Base-by-base conservation (phyloP, 306 rosid species). In the Vigna angularis region DNA sequence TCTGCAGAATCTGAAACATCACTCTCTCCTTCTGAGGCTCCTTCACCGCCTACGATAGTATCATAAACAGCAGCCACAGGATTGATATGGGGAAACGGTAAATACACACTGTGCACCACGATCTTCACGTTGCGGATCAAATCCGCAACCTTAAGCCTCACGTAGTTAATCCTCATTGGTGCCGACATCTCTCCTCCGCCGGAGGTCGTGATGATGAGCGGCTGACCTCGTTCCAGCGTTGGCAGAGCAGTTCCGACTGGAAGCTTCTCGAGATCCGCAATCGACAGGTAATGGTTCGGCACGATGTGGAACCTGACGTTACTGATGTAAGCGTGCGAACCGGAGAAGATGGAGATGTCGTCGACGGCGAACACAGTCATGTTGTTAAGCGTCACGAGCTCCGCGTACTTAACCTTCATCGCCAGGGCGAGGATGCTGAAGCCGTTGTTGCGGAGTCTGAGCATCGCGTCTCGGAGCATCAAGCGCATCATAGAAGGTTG, bases 331-430 rank as follows among this genome's bases (percentile, higher is more conserved):
- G 87, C 73, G 12, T 87, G 87, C 7, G 92, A 87, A 73, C 96
- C 96, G 50, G 96, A 64, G 86, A 90, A 90, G 76, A 90, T 88
- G 1, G 96, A 85, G 44, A 85, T 85, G 34, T 90, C 96, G 10
- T 86, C 90, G 7, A 90, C 74, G 28, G 93, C 87, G 79, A 90
- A 90, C 36, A 90, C 77, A 12, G 93, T 90, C 91, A 90, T 91
- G 81, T 88, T 91, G 58, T 51, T 61, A 40, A 88, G 96, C 10
- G 70, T 84, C 7, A 87, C 74, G 42, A 88, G 93, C 28, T 91
- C 91, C 1, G 83, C 79, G 80, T 91, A 91, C 63, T 87, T 91
- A 22, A 88, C 83, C 81, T 75, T 91, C 86, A 91, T 77, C 1
- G 90, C 96, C 1, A 88, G 89, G 1, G 93, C 86, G 34, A 90